Evolutionary conservation across 495 filamentous ascomycete species (phyloP), one percentile per base, ranked within the genome.

Genomic region (Aspergillus coremiiformis): DNA sequence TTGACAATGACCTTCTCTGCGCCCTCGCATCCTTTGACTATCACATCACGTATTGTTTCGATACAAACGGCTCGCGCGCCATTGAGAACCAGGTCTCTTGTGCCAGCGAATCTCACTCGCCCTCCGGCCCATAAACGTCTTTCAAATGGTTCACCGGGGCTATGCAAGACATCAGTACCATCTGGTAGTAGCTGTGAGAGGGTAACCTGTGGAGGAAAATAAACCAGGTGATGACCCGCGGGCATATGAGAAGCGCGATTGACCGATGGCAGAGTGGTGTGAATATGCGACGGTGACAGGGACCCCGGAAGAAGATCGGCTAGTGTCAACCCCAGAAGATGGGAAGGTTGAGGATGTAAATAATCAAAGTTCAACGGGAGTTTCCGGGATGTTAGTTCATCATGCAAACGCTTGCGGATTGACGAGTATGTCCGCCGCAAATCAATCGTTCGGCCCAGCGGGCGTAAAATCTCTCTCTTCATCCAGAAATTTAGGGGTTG

Each of bases 91-190:
- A 68, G 59, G n/a, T 45, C 46, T 32, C 47, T 44, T 43, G 33
- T 39, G 14, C 39, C 59, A 10, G 62, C 59, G 51, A 69, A 76
- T 52, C 54, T 65, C 27, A 69, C 56, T 33, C 66, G 68, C 1
- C 87, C 89, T 9, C 87, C 88, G 29, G 84, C 86, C 89, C 89
- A 94, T 65, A 94, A 76, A n/a, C 88, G 79, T 35, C 85, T 74
- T 37, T 72, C 74, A 51, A 83, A 91, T 3, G 84, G 82, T 1
- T 48, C 44, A 1, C 84, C 84, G 0, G 89, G 89, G 32, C 70
- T 79, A 53, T 90, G 86, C 8, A 80, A 69, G 4, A 70, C 71
- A 59, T 93, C 89, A 0, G 86, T 87, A 32, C 89, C 87, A 61
- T 94, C 89, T 3, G 70, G 66, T 2, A 85, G 73, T n/a, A 92